Base-by-base conservation (phyloP, 225 moss, liverwort and hornwort species). In the Polytrichum formosum region DNA sequence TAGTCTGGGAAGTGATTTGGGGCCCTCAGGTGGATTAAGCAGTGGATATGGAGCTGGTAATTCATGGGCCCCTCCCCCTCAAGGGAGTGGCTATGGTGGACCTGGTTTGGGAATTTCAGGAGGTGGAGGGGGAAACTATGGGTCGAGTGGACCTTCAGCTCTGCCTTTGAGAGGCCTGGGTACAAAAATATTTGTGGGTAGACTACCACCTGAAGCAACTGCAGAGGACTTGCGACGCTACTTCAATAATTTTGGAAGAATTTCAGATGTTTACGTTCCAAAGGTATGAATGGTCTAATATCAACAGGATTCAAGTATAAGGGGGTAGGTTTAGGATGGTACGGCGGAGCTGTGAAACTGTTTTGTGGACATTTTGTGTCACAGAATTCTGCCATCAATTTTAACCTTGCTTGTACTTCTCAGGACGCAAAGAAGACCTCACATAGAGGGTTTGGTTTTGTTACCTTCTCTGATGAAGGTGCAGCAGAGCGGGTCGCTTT, bases 381-480 rank as follows among this genome's bases (percentile, higher is more conserved):
- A n/a, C 59, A 3, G 5, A 53, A 35, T 16, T 20, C 7, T 46
- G 19, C 46, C 4, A 13, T 16, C 65, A 61, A 76, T 18, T 67
- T 18, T 62, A 13, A 28, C 61, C 28, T 56, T 72, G 54, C 66
- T 74, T 67, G 6, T 35, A 63, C 46, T 37, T 69, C 73, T 46
- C 77, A 93, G 93, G 96, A 96, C 75, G 96, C 96, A 33, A 96
- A 96, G 85, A 96, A 96, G 73, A 93, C 93, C 26, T 96, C 96
- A 22, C 93, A 96, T 67, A 80, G 96, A 78, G 96, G 96, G 13
- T 96, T 96, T 74, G 96, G 96, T 66, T 96, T 96, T 56, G 96
- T 96, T 33, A 96, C 93, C 63, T 96, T 96, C 69, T 93, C 93
- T 67, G 96, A 96, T 73, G 96, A 96, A 76, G 96, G 96, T 64